Base-by-base conservation (phyloP, 208 protist species). In the Vickermania spadyakhi region DNA sequence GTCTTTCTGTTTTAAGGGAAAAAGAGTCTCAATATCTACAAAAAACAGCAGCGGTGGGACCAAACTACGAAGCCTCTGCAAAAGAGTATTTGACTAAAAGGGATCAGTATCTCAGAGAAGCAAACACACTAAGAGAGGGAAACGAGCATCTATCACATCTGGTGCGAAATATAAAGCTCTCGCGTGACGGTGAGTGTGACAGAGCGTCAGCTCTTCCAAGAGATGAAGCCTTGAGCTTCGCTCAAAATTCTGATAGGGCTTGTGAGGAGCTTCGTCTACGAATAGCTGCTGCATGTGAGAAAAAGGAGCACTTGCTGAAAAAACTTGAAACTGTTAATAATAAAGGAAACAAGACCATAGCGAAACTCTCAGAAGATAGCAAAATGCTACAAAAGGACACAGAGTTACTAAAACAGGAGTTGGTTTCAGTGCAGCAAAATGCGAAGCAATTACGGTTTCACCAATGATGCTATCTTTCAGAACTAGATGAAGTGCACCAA, bases 131-230 rank as follows among this genome's bases (percentile, higher is more conserved):
- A 7, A 71, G 79, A 26, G 70, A 64, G 49, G 71, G 72, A 1
- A 94, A 94, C 62, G 55, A 70, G 23, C 61, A 67, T 5, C 70
- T 92, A 27, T 56, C 62, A 21, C 72, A 77, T 42, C 65, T 72
- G 2, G 57, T 94, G 25, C 50, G 62, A 21, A 69, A 89, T 29
- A 86, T 79, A 28, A 80, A 80, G 31, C 82, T 77, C 52, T 77
- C 79, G 0, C 69, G 63, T 11, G 63, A 80, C 45, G 61, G 60
- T 26, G 69, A 69, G 18, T 65, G 63, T 31, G 79, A 84, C 49
- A 60, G 81, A 21, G 68, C 72, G 14, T 58, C 67, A 28, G 71
- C 72, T 2, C 23, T 89, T 7, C 76, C 77, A n/a, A 75, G 64
- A 2, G 72, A 75, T 51, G 75, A 68, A 7, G 72, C 71, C 1